Evolutionary conservation across 495 filamentous ascomycete species (phyloP), one percentile per base, ranked within the genome.

Genomic region (Barbatosphaeria neglecta): DNA sequence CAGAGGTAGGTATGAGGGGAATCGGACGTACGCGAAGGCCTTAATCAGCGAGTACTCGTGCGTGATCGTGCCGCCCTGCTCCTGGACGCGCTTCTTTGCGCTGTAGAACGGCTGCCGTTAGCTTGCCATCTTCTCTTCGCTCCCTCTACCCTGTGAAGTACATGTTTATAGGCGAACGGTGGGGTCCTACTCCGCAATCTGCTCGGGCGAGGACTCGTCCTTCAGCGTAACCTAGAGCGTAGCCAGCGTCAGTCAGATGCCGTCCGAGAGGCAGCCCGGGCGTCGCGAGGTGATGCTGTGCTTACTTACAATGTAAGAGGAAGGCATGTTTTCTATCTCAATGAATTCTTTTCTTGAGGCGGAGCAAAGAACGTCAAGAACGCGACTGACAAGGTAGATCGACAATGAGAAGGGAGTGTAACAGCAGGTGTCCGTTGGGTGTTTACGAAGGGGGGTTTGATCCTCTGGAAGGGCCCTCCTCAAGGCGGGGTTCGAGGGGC

Each of bases 1-100:
- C 35, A 37, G 27, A 33, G 2, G 7, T n/a, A 42, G 22, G 39
- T n/a, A n/a, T n/a, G 35, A 24, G 47, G 39, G 39, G 39, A 10
- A 23, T 22, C 11, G 47, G 18, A 54, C 84, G 57, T 79, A 96
- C 92, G 82, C 81, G 72, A 96, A 95, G 33, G 85, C 87, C 65
- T 87, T 90, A 69, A 93, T 87, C 50, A 97, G 61, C 31, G 64
- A 81, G 72, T 85, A 95, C 59, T 90, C 85, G 53, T 90, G 78
- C 44, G 65, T 77, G 66, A 96, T 89, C 57, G 73, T 76, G 49
- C 90, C 92, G 48, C 90, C 90, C 54, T 87, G 77, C 24, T 76
- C 68, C 37, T 56, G 62, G 43, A 79, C 81, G 1, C 76, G 54
- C 49, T 86, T 65, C 78, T 94, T 95, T 49, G 86, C 83, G 48